Evolutionary conservation across 495 filamentous ascomycete species (phyloP).

Genomic region (Apiosordaria backusii): DNA sequence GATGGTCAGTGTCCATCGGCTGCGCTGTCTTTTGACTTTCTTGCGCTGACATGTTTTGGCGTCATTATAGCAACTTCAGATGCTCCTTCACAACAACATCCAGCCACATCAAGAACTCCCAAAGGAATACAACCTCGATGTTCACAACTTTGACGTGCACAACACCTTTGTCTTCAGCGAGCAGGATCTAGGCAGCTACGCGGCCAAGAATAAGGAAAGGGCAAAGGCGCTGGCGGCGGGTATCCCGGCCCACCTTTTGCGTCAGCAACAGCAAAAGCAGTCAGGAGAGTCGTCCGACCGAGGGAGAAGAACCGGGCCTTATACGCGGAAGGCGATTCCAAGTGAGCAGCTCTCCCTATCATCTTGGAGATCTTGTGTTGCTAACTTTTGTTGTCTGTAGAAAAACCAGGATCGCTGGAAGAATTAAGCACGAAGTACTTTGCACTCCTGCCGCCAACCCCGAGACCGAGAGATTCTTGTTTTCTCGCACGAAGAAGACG

Average conservation of each 20-base stretch:
- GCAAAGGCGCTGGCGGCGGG: constrained; percentile 47
- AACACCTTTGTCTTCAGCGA: constrained; percentile 92
- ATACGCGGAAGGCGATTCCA: constrained; percentile 73
- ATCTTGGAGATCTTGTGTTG: not conserved
- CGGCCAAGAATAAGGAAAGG: constrained; percentile 52
- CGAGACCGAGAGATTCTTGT: constrained; percentile 63
- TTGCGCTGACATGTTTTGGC: constrained; percentile 15
- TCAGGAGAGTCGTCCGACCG: constrained; percentile 22
- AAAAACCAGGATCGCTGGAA: constrained; percentile 75
- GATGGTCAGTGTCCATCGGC: constrained; percentile 31
- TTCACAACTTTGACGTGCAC: constrained; percentile 56
- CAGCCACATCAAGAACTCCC: constrained; percentile 64
- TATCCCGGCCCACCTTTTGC: constrained; percentile 48
- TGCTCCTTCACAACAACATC: constrained; percentile 45
- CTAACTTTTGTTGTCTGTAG: constrained; percentile 9
- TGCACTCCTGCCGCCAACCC: constrained; percentile 72
- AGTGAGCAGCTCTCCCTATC: constrained; percentile 52
- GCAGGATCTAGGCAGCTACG: constrained; percentile 80
- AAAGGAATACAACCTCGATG: constrained; percentile 76
- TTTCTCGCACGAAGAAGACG: constrained; percentile 56
- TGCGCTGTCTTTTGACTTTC: not conserved
- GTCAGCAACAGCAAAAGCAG: constrained; percentile 38
- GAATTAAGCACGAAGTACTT: constrained; percentile 70
- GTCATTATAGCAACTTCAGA: constrained; percentile 36
- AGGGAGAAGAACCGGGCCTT: constrained; percentile 63